Evolutionary conservation across 2,329 filamentous ascomycete genomes (phyloP), one percentile per base, ranked within the genome.

Genomic region (Pestalotiopsis sp.): DNA sequence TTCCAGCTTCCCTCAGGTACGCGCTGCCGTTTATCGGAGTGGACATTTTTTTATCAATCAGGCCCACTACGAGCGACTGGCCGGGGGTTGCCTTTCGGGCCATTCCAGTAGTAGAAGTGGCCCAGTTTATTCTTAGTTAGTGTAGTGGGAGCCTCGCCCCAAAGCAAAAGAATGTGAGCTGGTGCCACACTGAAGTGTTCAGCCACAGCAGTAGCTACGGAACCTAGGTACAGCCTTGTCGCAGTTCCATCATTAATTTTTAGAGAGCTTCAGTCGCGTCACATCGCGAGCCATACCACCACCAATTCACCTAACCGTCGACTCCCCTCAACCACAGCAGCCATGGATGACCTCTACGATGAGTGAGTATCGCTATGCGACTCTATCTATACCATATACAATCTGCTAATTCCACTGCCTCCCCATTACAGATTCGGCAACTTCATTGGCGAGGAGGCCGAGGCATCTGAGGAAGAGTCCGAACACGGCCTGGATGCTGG

Each of bases 311-410:
- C 36, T 12, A 49, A 25, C 41, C 65, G 3, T 23, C 55, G 12
- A 61, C 45, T 41, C 27, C 38, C 27, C 58, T 69, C 14, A 45
- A 70, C 68, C 62, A 55, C 67, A 66, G 68, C 72, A 75, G 74
- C 73, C 76, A 96, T 97, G 94, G 95, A 98, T 85, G 95, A 98
- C 82, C 90, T 98, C 75, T 98, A 98, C 81, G 95, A 98, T 84
- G 95, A 98, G 93, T 97, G 84, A 71, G 83, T 73, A 31, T 12
- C 69, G 14, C 11, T 7, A 20, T 65, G 39, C 52, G 41, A 25
- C 64, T 4, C 12, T 14, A 20, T 31, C 36, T 3, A 4, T 23
- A n/a, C 36, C 17, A 31, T 3, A 4, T 17, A 17, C 12, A 31
- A 38, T 39, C 7, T 23, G 23, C 62, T 64, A 36, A 64, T 20